A percentile compares a stretch with the other conserved stretches of the same genome.
phyloP scores from a whole-genome alignment of 768 basidiomycete species.

The Suillus sp. region DNA sequence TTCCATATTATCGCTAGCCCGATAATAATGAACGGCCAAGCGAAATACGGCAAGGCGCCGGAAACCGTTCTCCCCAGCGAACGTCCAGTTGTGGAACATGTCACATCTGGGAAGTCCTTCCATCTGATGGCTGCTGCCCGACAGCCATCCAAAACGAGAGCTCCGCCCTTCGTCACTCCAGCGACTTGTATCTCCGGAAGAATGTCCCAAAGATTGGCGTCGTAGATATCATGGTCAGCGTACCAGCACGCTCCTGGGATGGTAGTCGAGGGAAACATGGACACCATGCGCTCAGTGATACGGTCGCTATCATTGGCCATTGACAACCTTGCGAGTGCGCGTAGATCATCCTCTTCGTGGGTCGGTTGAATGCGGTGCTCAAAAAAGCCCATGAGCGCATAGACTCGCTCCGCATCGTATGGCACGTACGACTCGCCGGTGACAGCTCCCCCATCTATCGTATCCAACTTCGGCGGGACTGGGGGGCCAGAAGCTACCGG shows the following conservation, averaged over 20 bases:
- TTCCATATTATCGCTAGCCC: neutral
- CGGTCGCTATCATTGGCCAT: constrained; percentile 28
- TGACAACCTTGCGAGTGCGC: constrained; percentile 21
- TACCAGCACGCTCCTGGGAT: constrained; percentile 18
- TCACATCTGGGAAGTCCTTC: constrained; percentile 21
- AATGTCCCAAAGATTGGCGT: constrained; percentile 22
- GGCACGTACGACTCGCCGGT: constrained; percentile 9
- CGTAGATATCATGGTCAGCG: constrained; percentile 21
- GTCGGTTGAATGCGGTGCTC: constrained; percentile 22
- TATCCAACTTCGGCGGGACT: neutral
- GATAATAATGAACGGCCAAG: constrained; percentile 11
- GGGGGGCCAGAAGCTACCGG: neutral
- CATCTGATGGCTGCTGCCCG: constrained; percentile 20
- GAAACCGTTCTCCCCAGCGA: constrained; percentile 14
- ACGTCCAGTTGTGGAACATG: constrained; percentile 5
- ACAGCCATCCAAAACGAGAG: constrained; percentile 23
- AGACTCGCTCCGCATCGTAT: neutral
- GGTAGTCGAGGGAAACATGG: constrained; percentile 16
- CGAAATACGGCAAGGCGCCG: constrained; percentile 15
- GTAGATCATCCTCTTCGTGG: constrained; percentile 15
- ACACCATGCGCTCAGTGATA: constrained; percentile 24
- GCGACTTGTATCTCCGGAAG: constrained; percentile 22
- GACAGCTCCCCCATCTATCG: neutral
- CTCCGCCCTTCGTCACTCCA: constrained; percentile 18
- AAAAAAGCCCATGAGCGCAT: constrained; percentile 27